A percentile compares a stretch with the other conserved stretches of the same genome.
These are phyloP conservation scores for Saksenaea vasiformis DNA, from an alignment of 371 early-diverging fungal genomes.

Conservation along the genomic window DNA sequence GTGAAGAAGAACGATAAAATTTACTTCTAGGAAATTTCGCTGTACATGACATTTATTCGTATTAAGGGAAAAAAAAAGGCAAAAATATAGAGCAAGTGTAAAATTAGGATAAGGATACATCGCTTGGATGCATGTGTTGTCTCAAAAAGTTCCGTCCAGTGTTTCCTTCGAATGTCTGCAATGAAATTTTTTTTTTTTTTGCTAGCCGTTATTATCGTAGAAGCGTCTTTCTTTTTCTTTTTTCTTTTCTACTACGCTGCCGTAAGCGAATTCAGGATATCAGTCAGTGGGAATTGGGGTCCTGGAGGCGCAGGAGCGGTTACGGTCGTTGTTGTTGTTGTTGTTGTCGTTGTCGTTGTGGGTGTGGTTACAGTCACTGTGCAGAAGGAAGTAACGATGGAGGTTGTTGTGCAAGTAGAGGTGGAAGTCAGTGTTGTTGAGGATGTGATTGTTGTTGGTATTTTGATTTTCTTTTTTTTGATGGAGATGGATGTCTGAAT, in stretches of 20 bases:
- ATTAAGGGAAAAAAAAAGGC: no score
- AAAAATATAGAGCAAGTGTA: no score
- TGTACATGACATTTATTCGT: no score
- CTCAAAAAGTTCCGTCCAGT: no score
- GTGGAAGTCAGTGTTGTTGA: neutral
- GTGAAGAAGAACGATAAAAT: no score
- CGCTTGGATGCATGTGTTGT: no score
- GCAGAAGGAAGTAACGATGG: neutral
- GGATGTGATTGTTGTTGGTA: neutral
- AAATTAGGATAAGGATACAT: no score
- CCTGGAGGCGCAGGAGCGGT: neutral
- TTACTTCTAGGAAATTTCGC: no score
- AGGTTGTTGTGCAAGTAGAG: neutral
- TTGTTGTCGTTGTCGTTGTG: neutral
- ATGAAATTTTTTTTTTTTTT: neutral
- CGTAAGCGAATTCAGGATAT: neutral
- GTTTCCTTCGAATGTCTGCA: no score
- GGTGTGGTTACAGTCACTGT: neutral
- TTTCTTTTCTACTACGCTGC: neutral
- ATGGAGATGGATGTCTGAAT: constrained; percentile 1
- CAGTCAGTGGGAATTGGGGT: neutral
- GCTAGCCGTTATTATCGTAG: neutral
- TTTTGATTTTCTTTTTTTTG: neutral
- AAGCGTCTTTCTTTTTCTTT: no score
- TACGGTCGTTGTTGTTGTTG: neutral